Evolutionary conservation across 2,329 filamentous ascomycete genomes (phyloP).

Genomic region (Raffaelea ambrosiae): DNA sequence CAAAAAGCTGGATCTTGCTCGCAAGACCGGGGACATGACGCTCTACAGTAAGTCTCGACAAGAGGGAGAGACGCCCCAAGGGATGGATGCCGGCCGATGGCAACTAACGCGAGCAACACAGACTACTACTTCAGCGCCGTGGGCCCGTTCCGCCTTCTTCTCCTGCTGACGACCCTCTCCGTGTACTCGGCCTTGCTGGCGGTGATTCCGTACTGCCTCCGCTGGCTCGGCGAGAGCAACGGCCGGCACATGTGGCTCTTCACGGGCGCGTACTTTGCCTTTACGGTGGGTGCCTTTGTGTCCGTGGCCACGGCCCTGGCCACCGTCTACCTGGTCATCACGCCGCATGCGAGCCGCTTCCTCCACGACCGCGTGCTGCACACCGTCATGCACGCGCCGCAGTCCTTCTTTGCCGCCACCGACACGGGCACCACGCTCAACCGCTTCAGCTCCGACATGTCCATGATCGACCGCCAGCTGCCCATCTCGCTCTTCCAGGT

Average conservation of each 20-base stretch:
- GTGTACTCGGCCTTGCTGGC: no score
- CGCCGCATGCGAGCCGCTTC: not conserved
- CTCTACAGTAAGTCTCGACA: conserved; percentile 25
- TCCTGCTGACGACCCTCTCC: conserved; percentile 11
- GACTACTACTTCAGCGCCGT: conserved; percentile 22
- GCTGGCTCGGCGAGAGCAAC: no score
- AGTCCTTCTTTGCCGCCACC: conserved; percentile 23
- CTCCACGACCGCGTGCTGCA: not conserved
- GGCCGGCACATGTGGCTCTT: no score
- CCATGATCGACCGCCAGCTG: conserved; percentile 14
- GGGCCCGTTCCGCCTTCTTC: conserved; percentile 16
- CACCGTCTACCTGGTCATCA: not conserved
- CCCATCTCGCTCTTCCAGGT: conserved; percentile 5
- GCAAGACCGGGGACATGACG: conserved; percentile 23
- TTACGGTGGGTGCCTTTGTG: no score
- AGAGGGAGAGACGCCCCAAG: no score
- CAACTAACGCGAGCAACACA: no score
- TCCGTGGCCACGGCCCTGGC: not conserved
- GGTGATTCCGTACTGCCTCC: no score
- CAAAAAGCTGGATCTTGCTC: not conserved
- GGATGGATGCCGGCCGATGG: not conserved
- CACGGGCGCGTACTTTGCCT: no score
- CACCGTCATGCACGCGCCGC: conserved; percentile 14
- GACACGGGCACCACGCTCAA: conserved; percentile 32
- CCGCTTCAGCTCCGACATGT: conserved; percentile 19